A percentile compares a stretch with the other conserved stretches of the same genome.
Conservation (phyloP, 495 filamentous ascomycete genomes). For the Penicillium herquei region DNA sequence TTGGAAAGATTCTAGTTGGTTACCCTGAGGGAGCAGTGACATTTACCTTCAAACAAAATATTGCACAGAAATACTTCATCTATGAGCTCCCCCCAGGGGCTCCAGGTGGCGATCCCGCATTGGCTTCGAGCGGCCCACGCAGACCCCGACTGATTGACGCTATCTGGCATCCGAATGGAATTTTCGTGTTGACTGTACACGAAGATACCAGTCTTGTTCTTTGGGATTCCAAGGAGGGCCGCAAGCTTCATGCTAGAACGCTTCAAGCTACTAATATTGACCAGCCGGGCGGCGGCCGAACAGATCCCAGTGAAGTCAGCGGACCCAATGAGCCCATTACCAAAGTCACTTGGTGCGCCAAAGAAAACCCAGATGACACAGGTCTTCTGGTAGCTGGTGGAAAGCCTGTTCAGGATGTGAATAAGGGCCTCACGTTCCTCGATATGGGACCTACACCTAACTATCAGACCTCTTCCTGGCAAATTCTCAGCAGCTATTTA, state of each 20-base stretch:
- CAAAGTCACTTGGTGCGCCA: constrained; percentile 85
- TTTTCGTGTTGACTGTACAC: constrained; percentile 82
- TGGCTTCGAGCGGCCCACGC: constrained; percentile 49
- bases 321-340: constrained; percentile 68
- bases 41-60: constrained; percentile 89
- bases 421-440: constrained; percentile 79
- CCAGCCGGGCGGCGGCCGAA: constrained; percentile 49
- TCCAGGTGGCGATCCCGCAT: constrained; percentile 75
- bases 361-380: constrained; percentile 88
- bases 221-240: constrained; percentile 92
- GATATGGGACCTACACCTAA: constrained; percentile 87
- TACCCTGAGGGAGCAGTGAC: constrained; percentile 84
- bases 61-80: constrained; percentile 71
- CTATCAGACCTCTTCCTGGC: constrained; percentile 88
- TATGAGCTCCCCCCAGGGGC: constrained; percentile 81
- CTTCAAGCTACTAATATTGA: constrained; percentile 71
- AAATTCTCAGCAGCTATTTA: constrained; percentile 73
- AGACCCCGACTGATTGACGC: constrained; percentile 74
- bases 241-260: constrained; percentile 79
- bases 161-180: constrained; percentile 93
- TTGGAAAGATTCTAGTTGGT: constrained; percentile 85
- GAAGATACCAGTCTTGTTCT: constrained; percentile 88
- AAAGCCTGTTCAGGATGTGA: constrained; percentile 54
- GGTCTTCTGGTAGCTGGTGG: constrained; percentile 86
- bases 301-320: constrained; percentile 33